Conservation (phyloP, 176 grass and related monocot genomes). For the Zoysia japonica region DNA sequence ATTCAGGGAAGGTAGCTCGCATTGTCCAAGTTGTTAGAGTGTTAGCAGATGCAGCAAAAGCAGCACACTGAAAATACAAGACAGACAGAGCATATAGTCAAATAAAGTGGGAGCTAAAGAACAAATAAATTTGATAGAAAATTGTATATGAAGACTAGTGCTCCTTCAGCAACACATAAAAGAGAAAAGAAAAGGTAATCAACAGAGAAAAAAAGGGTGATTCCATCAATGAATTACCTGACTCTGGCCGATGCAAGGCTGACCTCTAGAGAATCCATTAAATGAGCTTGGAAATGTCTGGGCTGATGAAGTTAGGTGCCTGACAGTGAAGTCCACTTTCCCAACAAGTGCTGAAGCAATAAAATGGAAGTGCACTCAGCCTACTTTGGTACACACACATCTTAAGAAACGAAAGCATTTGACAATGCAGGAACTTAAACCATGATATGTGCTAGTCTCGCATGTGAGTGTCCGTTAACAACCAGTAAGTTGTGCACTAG, state of each 20-base stretch:
- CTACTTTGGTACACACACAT: conserved; percentile 13
- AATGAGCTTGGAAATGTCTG: conserved; percentile 71
- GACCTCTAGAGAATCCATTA: conserved; percentile 61
- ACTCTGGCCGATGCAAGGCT: conserved; percentile 66
- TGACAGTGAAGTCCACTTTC: conserved; percentile 98
- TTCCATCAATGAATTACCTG: conserved; percentile 47
- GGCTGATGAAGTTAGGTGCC: conserved; percentile 86
- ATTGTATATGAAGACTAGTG: not conserved
- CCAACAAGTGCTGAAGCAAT: conserved; percentile 71
- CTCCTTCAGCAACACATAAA: not conserved
- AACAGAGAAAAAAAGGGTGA: not conserved
- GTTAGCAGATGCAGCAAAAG: conserved; percentile 60
- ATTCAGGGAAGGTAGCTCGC: conserved; percentile 92
- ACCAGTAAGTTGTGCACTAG: not conserved
- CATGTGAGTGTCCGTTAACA: not conserved
- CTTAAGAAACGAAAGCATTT: not conserved
- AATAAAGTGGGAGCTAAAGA: conserved; percentile 19
- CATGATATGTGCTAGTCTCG: not conserved
- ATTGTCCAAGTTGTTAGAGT: conserved; percentile 96
- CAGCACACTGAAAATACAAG: conserved; percentile 63
- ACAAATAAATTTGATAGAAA: not conserved
- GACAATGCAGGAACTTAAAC: not conserved
- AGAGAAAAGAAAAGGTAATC: not conserved
- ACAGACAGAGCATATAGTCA: not conserved
- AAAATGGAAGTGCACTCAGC: conserved; percentile 20